Percentiles rank a stretch among this genome's conserved stretches.
These are phyloP conservation scores for Zopfochytrium polystomum DNA, from an alignment of 371 early-diverging fungal species.

Conservation along the genomic window DNA sequence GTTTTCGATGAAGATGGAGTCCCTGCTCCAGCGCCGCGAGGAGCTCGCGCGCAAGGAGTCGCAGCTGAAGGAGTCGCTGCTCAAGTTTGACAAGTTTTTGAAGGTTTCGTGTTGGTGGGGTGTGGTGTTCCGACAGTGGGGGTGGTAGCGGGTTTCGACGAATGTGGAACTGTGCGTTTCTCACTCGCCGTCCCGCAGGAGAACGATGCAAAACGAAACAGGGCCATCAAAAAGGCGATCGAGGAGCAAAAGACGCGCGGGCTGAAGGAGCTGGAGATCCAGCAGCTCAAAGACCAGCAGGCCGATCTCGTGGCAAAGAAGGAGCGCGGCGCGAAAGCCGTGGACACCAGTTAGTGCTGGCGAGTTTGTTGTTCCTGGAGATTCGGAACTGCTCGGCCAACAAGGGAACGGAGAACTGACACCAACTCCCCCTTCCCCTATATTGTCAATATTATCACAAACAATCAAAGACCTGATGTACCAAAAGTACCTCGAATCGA, in stretches of 20 bases:
- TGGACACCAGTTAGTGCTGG: constrained; percentile 43
- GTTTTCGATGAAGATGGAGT: constrained; percentile 56
- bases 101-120: too few relatives aligned
- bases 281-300: constrained; percentile 32
- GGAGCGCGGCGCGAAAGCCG: constrained; percentile 36
- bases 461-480: constrained; percentile 45
- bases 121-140: too few relatives aligned
- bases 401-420: too few relatives aligned
- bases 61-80: constrained; percentile 47
- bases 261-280: constrained; percentile 49
- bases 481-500: constrained; percentile 51
- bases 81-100: constrained; percentile 59
- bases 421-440: too few relatives aligned
- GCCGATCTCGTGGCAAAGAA: constrained; percentile 26
- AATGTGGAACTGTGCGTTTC: background rate
- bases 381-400: background rate
- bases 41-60: constrained; percentile 51
- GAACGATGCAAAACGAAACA: constrained; percentile 55
- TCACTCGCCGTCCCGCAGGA: constrained; percentile 34
- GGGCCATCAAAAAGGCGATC: constrained; percentile 52
- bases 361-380: background rate
- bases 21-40: constrained; percentile 47
- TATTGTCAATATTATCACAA: background rate
- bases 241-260: constrained; percentile 52
- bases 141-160: constrained; percentile 5